Conservation (phyloP, 75 land plant species). For the Sequoiadendron giganteum region DNA sequence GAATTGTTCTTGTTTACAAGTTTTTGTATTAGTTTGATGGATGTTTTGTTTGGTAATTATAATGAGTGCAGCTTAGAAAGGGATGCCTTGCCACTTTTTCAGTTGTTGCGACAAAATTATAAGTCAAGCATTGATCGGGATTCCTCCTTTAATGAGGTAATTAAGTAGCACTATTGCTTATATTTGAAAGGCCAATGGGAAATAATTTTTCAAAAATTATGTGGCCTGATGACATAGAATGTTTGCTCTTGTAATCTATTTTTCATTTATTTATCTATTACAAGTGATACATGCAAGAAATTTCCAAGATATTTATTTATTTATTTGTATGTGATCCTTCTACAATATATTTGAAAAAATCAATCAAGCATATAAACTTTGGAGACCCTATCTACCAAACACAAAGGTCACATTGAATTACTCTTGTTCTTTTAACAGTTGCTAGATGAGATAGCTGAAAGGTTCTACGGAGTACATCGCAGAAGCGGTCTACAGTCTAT, state of each 20-base stretch:
- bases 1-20: neutral
- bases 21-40: constrained; percentile 7
- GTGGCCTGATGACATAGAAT: neutral
- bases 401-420: neutral
- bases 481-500: constrained; percentile 75
- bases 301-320: neutral
- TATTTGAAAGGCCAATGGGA: neutral
- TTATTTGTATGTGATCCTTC: neutral
- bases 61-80: constrained; percentile 64
- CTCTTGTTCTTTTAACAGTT: constrained; percentile 35
- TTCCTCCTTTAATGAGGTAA: constrained; percentile 77
- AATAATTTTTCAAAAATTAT: neutral
- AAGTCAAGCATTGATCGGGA: constrained; percentile 78
- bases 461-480: constrained; percentile 72
- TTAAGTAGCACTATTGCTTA: neutral
- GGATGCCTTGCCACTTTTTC: constrained; percentile 92
- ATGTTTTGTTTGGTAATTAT: neutral
- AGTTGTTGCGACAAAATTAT: constrained; percentile 67
- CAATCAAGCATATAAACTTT: neutral
- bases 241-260: neutral
- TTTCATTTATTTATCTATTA: neutral
- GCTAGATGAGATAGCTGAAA: constrained; percentile 83
- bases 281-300: neutral
- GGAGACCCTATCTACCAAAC: neutral
- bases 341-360: neutral